Base-by-base conservation (phyloP, 495 filamentous ascomycete species). In the Neurospora sp. region DNA sequence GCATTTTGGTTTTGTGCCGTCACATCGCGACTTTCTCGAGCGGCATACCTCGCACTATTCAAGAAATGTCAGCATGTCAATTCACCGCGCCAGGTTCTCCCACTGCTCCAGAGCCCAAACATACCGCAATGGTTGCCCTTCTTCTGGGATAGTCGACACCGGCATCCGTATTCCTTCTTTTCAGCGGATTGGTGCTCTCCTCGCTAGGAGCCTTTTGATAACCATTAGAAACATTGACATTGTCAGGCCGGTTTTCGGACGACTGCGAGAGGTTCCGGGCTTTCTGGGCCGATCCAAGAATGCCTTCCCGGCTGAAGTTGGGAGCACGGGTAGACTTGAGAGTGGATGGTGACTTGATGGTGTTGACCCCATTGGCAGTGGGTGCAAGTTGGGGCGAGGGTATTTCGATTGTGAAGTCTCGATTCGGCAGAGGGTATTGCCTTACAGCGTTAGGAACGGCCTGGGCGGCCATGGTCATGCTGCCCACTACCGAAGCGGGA, bases 1-100 rank as follows among this genome's bases (percentile, higher is more conserved):
- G 79, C 92, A 95, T 80, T 93, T 93, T 16, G 92, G 92, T 72
- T 92, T 89, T 9, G 87, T 90, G n/a, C 92, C 92, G 78, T 94
- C 92, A 79, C 92, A 95, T 78, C 91, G 86, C 69, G 92, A 94
- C 80, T 95, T 94, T 72, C 92, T 87, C 44, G 92, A 91, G 39
- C 92, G 91, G 77, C 92, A 95, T 71, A 94, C 92, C 79, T 95
- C 92, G 83, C 92, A 95, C 90, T 93, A 78, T 72, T 71, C 69
- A 74, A 70, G n/a, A 65, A 65, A 35, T 35, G 79, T 82, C 75
- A 83, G 79, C 74, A 75, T 65, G 53, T 69, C 73, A 73, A 39
- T 27, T 37, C 40, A 35, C 37, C 37, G 40, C 73, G 37, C 42
- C 14, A 10, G 70, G 14, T 37, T 65, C 27, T 65, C 27, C 53